Evolutionary conservation across 768 basidiomycete species (phyloP).

Genomic region (Cystobasidium ongulense): DNA sequence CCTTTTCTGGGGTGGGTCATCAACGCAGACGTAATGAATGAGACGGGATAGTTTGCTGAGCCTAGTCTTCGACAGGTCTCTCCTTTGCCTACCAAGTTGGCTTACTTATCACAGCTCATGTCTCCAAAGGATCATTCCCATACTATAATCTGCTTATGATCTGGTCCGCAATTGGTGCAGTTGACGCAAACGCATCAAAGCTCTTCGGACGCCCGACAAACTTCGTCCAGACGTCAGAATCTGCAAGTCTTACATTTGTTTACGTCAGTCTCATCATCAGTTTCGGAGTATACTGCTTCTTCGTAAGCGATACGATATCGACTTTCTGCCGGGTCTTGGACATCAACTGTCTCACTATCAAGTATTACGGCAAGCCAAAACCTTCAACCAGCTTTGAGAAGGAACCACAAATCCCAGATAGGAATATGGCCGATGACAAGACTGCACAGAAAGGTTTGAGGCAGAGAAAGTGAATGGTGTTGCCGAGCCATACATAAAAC

Average conservation of each 20-base stretch:
- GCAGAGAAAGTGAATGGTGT: slow-evolving; percentile 17
- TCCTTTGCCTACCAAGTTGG: slow-evolving; percentile 62
- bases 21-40: slow-evolving; percentile 44
- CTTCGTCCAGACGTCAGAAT: slow-evolving; percentile 42
- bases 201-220: slow-evolving; percentile 56
- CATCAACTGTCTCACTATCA: slow-evolving; percentile 87
- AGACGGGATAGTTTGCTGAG: too few species aligned
- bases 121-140: slow-evolving; percentile 75
- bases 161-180: slow-evolving; percentile 64
- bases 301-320: slow-evolving; percentile 64
- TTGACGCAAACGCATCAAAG: slow-evolving; percentile 72
- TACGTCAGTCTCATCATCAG: slow-evolving; percentile 35
- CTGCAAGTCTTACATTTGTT: slow-evolving; percentile 22
- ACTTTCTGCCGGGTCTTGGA: slow-evolving; percentile 87
- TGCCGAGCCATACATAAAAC: neutral
- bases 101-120: slow-evolving; percentile 83
- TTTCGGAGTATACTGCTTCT: slow-evolving; percentile 54
- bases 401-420: slow-evolving; percentile 24
- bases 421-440: neutral
- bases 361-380: slow-evolving; percentile 40
- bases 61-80: neutral
- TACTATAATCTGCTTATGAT: slow-evolving; percentile 79
- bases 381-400: slow-evolving; percentile 23
- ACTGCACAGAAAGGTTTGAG: slow-evolving; percentile 1
- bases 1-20: slow-evolving; percentile 71